Evolutionary conservation across 176 grass and related monocot species (phyloP).

Genomic region (Carex pumila): DNA sequence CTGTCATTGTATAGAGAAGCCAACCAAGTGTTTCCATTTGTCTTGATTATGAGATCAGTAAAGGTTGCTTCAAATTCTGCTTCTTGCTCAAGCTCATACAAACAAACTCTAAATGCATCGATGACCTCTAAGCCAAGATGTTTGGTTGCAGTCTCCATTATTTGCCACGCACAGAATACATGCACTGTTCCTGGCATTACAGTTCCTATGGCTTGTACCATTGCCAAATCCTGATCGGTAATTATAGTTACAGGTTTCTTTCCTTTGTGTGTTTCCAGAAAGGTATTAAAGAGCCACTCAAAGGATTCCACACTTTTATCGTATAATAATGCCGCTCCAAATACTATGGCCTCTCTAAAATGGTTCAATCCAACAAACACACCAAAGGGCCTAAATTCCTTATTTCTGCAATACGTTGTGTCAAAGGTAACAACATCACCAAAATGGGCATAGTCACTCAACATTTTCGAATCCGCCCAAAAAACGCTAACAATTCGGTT

Average conservation of each 20-base stretch:
- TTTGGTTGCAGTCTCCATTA: neutral
- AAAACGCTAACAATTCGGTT: neutral
- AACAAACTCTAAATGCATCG: neutral
- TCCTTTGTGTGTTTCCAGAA: neutral
- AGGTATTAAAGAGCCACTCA: neutral
- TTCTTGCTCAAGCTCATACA: neutral
- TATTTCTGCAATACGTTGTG: neutral
- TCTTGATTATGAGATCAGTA: neutral
- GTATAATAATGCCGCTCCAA: neutral
- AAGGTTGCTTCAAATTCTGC: neutral
- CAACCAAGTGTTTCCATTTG: neutral
- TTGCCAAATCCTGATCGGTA: neutral
- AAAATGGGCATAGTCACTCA: neutral
- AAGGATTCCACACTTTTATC: neutral
- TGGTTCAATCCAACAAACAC: neutral
- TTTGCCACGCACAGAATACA: neutral
- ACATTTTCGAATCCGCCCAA: neutral
- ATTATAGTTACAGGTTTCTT: slow-evolving; percentile 6
- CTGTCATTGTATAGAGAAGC: neutral
- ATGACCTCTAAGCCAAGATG: neutral
- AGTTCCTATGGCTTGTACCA: neutral
- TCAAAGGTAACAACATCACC: neutral
- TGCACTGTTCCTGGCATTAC: neutral
- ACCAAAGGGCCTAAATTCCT: neutral
- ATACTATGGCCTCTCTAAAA: neutral